Evolutionary conservation across 2,329 filamentous ascomycete species (phyloP).

Genomic region (Thelonectria blattea): DNA sequence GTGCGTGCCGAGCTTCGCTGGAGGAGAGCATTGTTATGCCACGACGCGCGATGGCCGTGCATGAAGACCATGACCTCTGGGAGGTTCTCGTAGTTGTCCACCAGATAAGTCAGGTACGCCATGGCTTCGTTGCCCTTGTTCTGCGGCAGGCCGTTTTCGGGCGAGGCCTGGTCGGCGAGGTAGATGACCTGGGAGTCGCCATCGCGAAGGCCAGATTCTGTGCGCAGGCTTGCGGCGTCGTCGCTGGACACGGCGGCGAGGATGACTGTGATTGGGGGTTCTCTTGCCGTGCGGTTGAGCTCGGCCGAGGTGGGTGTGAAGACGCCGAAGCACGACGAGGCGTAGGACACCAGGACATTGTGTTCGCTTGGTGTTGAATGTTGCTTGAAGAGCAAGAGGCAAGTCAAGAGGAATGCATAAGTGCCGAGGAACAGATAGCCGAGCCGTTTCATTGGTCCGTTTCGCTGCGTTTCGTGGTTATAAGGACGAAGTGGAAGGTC

Average conservation of each 20-base stretch:
- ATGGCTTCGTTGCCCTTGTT: constrained; percentile 17
- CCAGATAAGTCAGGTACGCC: constrained; percentile 11
- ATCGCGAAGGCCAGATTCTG: not conserved
- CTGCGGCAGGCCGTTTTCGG: not conserved
- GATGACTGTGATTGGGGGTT: not conserved
- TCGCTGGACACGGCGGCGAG: constrained; percentile 11
- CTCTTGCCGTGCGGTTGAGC: not conserved
- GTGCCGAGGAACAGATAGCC: not conserved
- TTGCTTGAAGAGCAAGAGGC: not conserved
- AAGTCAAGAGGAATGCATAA: not conserved
- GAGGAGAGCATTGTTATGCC: constrained; percentile 16
- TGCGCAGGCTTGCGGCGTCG: not conserved
- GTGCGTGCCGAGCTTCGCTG: constrained; percentile 9
- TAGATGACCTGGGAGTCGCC: constrained; percentile 8
- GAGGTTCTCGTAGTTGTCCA: constrained; percentile 4
- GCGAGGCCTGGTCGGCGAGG: not conserved
- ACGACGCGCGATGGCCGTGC: constrained; percentile 13
- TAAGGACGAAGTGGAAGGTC: no score
- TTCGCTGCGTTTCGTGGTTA: not conserved
- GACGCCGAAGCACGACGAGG: constrained; percentile 8
- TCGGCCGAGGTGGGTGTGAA: not conserved
- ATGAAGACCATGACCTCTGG: constrained; percentile 15
- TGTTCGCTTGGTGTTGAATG: not conserved
- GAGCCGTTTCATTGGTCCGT: not conserved
- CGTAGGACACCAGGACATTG: constrained; percentile 4